phyloP scores from a whole-genome alignment of 257 asterid species.

The Solanum medicagineum region DNA sequence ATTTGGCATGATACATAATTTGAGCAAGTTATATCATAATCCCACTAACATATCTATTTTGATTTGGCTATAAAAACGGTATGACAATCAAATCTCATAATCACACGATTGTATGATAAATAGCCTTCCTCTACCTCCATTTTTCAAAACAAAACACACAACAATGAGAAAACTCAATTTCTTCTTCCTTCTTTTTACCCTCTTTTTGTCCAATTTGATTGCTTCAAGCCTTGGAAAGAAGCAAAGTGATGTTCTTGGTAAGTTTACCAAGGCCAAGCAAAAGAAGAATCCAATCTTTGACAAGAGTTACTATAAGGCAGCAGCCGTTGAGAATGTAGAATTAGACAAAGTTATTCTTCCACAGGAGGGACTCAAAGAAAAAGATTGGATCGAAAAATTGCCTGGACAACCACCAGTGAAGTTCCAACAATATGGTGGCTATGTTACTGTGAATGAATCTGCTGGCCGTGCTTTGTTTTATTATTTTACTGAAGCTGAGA shows the following conservation, averaged over 20 bases:
- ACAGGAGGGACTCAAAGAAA: conserved; percentile 28
- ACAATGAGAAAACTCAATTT: not conserved
- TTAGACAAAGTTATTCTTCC: not conserved
- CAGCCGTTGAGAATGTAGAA: not conserved
- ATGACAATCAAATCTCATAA: not conserved
- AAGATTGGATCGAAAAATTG: conserved; percentile 20
- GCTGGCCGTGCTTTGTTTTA: conserved; percentile 38
- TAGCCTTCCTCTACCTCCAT: not conserved
- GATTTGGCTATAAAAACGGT: not conserved
- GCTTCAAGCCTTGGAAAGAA: not conserved
- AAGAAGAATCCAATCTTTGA: not conserved
- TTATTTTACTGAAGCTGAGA: conserved; percentile 31
- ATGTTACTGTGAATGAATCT: conserved; percentile 27
- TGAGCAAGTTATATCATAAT: not conserved
- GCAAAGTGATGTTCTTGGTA: not conserved
- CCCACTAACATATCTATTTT: not conserved
- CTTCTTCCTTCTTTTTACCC: not conserved
- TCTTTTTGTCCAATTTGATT: not conserved
- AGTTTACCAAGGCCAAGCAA: not conserved
- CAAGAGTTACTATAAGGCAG: not conserved
- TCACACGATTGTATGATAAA: not conserved
- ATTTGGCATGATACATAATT: not conserved
- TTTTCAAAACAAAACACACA: not conserved
- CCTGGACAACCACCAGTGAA: conserved; percentile 44
- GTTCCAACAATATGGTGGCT: conserved; percentile 38